Evolutionary conservation across 805 yeast genomes (phyloP), one percentile per base, ranked within the genome.

Genomic region (Sugiyamaella smithiae): DNA sequence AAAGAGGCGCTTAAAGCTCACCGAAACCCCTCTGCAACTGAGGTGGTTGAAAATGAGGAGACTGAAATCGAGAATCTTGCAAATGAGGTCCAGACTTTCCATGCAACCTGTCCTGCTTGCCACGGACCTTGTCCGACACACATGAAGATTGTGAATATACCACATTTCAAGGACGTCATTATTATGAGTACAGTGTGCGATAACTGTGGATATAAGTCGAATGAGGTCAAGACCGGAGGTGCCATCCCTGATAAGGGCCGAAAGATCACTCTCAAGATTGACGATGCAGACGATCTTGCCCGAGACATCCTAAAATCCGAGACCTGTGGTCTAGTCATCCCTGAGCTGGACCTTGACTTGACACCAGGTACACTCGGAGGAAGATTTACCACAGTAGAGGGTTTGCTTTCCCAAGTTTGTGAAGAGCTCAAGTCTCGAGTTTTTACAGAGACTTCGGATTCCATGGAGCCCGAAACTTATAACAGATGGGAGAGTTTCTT

Each of bases 151-250:
- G 96, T 93, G 19, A 84, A 88, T 66, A 93, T 93, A 57, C 99
- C 99, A 17, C 98, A 93, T 70, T 93, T 93, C 78, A 90, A 91
- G 70, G 98, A 93, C 57, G 99, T 93, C 35, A 85, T 93, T 51
- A 80, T 93, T 60, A 93, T 93, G 99, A 85, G 95, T 43, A 93
- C 99, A 0, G 82, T 80, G 1, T 93, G 99, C 71, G 90, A 84
- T 26, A 70, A 79, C 54, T 93, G 99, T 71, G 99, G 98, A 31
- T 93, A 86, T 70, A 91, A 88, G 71, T 87, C 96, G 14, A 93
- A 93, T 65, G 99, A 93, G 68, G 99, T 93, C 56, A 93, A 91
- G 71, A 93, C 99, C 4, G 99, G 99, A 51, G 99, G 99, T 59
- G 95, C 85, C 6, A 84, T 93, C 42, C 97, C 99, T 26, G 84